Conservation (phyloP, 2,329 filamentous ascomycete genomes). For the Capronia coronata region DNA sequence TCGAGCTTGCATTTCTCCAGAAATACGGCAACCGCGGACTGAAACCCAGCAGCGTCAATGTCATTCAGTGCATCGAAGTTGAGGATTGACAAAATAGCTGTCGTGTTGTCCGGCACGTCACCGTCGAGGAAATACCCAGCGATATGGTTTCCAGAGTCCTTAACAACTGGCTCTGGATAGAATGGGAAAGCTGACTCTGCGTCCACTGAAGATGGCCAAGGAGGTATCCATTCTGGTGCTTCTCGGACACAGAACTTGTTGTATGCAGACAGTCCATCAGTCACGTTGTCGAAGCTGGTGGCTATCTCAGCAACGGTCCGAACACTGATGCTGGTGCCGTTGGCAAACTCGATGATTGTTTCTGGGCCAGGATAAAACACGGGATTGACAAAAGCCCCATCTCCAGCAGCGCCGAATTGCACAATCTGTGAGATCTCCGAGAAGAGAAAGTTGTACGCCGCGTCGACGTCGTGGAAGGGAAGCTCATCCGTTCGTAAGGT, state of each 20-base stretch:
- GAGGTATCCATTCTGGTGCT: background rate
- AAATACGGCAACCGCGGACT: constrained; percentile 39
- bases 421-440: constrained; percentile 17
- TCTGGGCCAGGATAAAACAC: constrained; percentile 27
- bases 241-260: background rate
- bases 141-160: constrained; percentile 33
- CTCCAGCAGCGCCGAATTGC: background rate
- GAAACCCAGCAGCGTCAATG: constrained; percentile 32
- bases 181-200: constrained; percentile 21
- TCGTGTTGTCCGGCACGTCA: constrained; percentile 37
- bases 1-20: constrained; percentile 41
- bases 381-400: constrained; percentile 16
- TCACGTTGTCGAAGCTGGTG: constrained; percentile 31
- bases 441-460: constrained; percentile 32
- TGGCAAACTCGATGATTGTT: constrained; percentile 29
- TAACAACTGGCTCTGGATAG: constrained; percentile 36
- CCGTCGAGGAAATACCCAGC: constrained; percentile 43
- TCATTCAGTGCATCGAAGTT: constrained; percentile 33
- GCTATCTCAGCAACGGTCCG: constrained; percentile 24
- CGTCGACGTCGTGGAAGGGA: constrained; percentile 28
- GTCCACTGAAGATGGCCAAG: constrained; percentile 8
- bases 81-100: constrained; percentile 41
- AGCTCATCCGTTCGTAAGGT: background rate
- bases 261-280: constrained; percentile 22
- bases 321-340: constrained; percentile 28